Percentiles rank a stretch among this genome's conserved stretches.
These are phyloP conservation scores for Penicillium thymicola DNA, from an alignment of 2,329 filamentous ascomycete genomes.

Conservation along the genomic window DNA sequence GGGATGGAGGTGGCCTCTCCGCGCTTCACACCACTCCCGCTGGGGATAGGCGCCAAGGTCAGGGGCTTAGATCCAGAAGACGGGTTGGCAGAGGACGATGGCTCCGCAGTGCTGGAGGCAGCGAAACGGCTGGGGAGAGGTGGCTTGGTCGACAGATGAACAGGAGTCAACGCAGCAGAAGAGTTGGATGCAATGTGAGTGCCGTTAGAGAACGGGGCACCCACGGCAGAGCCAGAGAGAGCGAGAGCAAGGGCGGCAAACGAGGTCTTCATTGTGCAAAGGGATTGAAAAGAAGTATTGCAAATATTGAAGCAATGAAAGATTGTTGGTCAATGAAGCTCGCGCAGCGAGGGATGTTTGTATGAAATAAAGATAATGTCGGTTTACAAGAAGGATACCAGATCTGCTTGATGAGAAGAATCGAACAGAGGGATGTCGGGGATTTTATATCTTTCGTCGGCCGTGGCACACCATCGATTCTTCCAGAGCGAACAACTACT, in stretches of 20 bases:
- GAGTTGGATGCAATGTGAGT: constrained; percentile 4
- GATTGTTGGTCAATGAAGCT: background rate
- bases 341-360: background rate
- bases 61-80: no score
- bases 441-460: constrained; percentile 13
- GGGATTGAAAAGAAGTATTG: background rate
- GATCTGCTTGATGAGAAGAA: constrained; percentile 10
- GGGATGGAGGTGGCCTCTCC: constrained; percentile 5
- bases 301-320: background rate
- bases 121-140: background rate
- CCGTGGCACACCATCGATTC: background rate
- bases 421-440: background rate
- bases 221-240: constrained; percentile 16
- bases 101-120: no score
- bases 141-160: constrained; percentile 1
- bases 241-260: constrained; percentile 13
- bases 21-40: constrained; percentile 1
- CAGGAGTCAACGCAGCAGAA: constrained; percentile 3
- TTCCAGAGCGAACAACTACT: background rate
- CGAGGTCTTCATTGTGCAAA: constrained; percentile 16
- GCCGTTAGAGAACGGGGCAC: constrained; percentile 14
- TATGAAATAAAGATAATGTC: background rate
- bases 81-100: no score
- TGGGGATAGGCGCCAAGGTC: no score
- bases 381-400: background rate